Base-by-base conservation (phyloP, 352 stramenopile species). In the Phytophthora aleatoria region DNA sequence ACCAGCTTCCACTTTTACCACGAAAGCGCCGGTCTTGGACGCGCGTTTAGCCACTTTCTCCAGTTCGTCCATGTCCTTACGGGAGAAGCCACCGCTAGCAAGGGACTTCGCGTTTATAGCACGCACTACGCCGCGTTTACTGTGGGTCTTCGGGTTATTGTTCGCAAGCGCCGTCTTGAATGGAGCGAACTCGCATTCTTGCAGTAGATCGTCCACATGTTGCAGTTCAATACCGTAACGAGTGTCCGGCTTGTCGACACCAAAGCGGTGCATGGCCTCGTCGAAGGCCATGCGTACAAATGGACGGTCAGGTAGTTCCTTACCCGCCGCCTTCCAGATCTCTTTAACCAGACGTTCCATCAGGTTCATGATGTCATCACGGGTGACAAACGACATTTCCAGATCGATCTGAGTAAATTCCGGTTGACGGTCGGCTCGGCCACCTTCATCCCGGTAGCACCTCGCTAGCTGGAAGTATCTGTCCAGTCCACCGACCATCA, bases 331-430 rank as follows among this genome's bases (percentile, higher is more conserved):
- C 50, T 74, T 73, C 83, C 76, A 94, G 33, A 92, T 90, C 33
- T 71, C 16, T 61, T 85, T 83, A 3, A 96, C 74, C 36, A 96
- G 68, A 38, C 75, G 75, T 67, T 97, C 87, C 50, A 94, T 81
- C 2, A 95, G 63, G 1, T 68, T 50, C 77, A 94, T 92, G 24
- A 97, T 69, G 51, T 95, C 87, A 3, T 88, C 65, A 12, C 78
- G 77, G 27, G 74, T 83, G 9, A 91, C 86, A 49, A 94, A 97
- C 10, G 83, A 88, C 88, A 97, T 93, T 67, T 97, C 91, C 12
- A 97, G 33, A 77, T 97, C 91, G 50, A 97, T 87, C 70, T 97
- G 89, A 50, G 87, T 97, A 62, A 97, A 97, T 65, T 97, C 91
- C 8, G 90, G 89, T 68, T 97, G 91, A 42, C 91, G 83, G 59